Evolutionary conservation across 768 basidiomycete species (phyloP).

Genomic region (Dendrothele bispora): DNA sequence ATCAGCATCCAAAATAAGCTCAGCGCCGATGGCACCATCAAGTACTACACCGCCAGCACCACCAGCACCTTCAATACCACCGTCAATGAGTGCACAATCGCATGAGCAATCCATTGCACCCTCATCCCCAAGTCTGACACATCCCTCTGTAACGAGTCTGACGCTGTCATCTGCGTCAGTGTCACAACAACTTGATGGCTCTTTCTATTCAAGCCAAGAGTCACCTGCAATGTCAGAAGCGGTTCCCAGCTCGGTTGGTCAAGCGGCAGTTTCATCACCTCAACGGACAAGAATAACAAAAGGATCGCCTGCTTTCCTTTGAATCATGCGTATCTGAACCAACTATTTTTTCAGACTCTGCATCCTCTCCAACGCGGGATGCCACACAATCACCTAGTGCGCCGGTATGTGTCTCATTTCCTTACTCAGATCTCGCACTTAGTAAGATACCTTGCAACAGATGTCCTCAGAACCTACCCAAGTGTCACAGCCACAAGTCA

Average conservation of each 20-base stretch:
- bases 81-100: too few relatives aligned
- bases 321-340: slow-evolving; percentile 23
- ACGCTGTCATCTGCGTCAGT: slow-evolving; percentile 74
- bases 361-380: slow-evolving; percentile 43
- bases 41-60: slow-evolving; percentile 40
- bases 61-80: slow-evolving; percentile 32
- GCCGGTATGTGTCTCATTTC: slow-evolving; percentile 26
- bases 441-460: too few relatives aligned
- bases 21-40: slow-evolving; percentile 29
- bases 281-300: slow-evolving; percentile 43
- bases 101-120: slow-evolving; percentile 46
- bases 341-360: slow-evolving; percentile 37
- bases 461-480: slow-evolving; percentile 27
- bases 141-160: slow-evolving; percentile 80
- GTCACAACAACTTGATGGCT: slow-evolving; percentile 65
- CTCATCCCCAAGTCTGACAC: slow-evolving; percentile 83
- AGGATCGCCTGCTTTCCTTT: slow-evolving; percentile 36
- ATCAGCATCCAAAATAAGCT: slow-evolving; percentile 18
- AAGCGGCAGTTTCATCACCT: slow-evolving; percentile 61
- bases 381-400: slow-evolving; percentile 41
- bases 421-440: slow-evolving; percentile 17
- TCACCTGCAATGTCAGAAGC: slow-evolving; percentile 78
- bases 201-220: slow-evolving; percentile 67
- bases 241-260: slow-evolving; percentile 38
- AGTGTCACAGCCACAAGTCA: slow-evolving; percentile 19